These are phyloP conservation scores for Solanum stenotomum DNA, from an alignment of 257 asterid genomes.

Conservation along the genomic window DNA sequence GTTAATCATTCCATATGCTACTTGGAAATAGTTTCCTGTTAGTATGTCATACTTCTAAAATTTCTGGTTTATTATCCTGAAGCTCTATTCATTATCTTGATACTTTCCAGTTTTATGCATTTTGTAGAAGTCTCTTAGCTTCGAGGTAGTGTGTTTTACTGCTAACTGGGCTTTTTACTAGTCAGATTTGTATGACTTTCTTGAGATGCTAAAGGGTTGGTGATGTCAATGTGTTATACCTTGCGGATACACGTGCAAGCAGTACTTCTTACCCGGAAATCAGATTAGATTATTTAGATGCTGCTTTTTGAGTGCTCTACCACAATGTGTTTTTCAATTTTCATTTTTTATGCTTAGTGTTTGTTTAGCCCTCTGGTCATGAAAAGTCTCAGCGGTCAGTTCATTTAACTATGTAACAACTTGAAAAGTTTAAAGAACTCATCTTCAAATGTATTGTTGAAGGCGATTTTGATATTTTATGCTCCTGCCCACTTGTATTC, in stretches of 20 bases:
- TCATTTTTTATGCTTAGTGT: background rate
- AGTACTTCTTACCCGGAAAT: background rate
- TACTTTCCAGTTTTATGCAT: background rate
- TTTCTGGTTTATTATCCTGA: background rate
- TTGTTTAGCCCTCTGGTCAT: background rate
- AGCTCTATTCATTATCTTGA: background rate
- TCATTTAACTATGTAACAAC: background rate
- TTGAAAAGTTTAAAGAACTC: background rate
- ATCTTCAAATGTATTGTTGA: background rate
- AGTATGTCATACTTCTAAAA: background rate
- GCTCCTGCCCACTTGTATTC: background rate
- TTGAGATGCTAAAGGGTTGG: too few species aligned
- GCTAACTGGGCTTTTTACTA: background rate
- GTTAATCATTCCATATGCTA: background rate
- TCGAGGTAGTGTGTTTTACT: background rate
- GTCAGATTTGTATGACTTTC: background rate
- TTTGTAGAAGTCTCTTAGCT: background rate
- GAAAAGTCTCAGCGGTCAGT: background rate
- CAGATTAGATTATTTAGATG: background rate
- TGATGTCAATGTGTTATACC: background rate
- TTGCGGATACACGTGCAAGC: background rate
- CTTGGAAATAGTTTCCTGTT: background rate
- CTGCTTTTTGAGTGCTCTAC: background rate
- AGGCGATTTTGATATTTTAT: background rate
- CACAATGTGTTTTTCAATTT: background rate